These are phyloP conservation scores for Cyclotella distinguenda DNA, from an alignment of 108 stramenopile species.

Conservation along the genomic window DNA sequence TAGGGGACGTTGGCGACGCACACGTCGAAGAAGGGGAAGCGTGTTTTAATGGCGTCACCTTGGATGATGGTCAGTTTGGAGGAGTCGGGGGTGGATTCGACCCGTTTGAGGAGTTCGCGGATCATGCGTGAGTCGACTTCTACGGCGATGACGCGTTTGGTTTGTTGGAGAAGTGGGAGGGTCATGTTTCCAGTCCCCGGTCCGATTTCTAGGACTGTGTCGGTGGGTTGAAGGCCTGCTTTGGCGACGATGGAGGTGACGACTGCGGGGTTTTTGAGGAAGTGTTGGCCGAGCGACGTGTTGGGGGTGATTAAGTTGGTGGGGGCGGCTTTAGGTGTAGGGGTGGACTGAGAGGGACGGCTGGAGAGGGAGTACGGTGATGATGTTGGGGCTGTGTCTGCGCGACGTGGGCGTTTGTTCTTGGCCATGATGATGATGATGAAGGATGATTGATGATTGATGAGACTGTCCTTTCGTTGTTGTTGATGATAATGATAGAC, in stretches of 20 bases:
- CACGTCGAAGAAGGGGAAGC: conserved; percentile 97
- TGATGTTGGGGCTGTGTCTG: conserved; percentile 11
- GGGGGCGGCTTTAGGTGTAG: neutral
- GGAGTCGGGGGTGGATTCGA: conserved; percentile 82
- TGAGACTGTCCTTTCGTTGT: no score
- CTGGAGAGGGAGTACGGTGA: conserved; percentile 38
- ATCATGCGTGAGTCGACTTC: conserved; percentile 98
- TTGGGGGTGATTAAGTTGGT: conserved; percentile 86
- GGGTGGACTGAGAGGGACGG: neutral
- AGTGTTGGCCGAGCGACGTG: conserved; percentile 96
- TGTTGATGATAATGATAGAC: no score
- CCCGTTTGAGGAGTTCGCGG: conserved; percentile 96
- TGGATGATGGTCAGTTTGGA: conserved; percentile 90
- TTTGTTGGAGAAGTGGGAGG: conserved; percentile 86
- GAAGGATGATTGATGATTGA: no score
- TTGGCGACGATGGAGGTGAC: conserved; percentile 96
- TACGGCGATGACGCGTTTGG: conserved; percentile 90
- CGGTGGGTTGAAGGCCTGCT: conserved; percentile 83
- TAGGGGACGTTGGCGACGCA: conserved; percentile 99
- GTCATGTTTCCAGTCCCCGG: conserved; percentile 99
- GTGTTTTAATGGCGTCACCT: conserved; percentile 94
- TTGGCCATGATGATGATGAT: conserved; percentile 39
- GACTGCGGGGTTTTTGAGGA: conserved; percentile 99
- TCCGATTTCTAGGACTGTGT: conserved; percentile 88
- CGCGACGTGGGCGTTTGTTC: conserved; percentile 30